Evolutionary conservation across 2,329 filamentous ascomycete species (phyloP).

Genomic region (Incumbomyces delicatus): DNA sequence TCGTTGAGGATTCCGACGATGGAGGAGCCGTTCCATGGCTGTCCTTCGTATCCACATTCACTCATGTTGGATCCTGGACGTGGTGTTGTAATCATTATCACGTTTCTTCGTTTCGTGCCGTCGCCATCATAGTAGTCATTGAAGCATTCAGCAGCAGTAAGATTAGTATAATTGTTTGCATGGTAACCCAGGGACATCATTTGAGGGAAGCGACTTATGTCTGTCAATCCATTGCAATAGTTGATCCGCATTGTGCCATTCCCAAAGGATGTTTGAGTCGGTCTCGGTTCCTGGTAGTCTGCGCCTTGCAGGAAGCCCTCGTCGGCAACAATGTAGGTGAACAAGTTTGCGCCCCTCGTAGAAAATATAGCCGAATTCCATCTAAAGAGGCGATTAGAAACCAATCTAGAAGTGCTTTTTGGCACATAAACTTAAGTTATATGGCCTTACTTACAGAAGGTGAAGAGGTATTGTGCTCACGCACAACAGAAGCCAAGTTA

Average conservation of each 20-base stretch:
- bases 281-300: conserved; percentile 1
- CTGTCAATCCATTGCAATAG: not conserved
- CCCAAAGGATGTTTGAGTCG: no score
- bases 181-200: not conserved
- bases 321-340: conserved; percentile 1
- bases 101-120: not conserved
- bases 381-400: conserved; percentile 1
- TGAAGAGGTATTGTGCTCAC: conserved; percentile 6
- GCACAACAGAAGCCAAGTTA: conserved; percentile 5
- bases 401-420: no score
- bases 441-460: conserved; percentile 8
- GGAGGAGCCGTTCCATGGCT: conserved; percentile 3
- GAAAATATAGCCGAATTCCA: conserved; percentile 9
- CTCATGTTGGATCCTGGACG: not conserved
- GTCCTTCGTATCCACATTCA: not conserved
- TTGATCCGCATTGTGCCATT: not conserved
- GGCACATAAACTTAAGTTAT: not conserved
- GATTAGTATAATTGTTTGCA: not conserved
- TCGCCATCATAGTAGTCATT: not conserved
- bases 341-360: conserved; percentile 4
- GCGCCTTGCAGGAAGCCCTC: conserved; percentile 4
- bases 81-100: conserved; percentile 3
- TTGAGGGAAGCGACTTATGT: not conserved
- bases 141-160: not conserved
- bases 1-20: no score